These are phyloP conservation scores for Podospora fimiseda DNA, from an alignment of 495 filamentous ascomycete genomes.

Conservation along the genomic window DNA sequence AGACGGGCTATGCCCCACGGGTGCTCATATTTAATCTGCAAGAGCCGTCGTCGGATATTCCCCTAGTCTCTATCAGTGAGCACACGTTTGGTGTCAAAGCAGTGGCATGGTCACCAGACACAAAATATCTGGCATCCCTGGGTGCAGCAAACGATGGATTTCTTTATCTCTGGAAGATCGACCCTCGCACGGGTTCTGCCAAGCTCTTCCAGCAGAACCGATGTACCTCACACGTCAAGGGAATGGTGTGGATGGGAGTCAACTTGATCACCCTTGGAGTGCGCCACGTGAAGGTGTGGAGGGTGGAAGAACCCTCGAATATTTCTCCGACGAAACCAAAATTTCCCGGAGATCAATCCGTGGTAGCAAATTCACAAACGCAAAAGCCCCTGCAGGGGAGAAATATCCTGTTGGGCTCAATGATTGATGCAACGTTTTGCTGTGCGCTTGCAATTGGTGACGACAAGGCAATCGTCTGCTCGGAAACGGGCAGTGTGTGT, in stretches of 20 bases:
- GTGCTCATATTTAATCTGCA: slow-evolving; percentile 82
- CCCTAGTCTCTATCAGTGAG: slow-evolving; percentile 78
- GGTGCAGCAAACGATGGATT: slow-evolving; percentile 90
- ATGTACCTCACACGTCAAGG: slow-evolving; percentile 75
- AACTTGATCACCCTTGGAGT: slow-evolving; percentile 63
- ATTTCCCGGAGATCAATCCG: slow-evolving; percentile 33
- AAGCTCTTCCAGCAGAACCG: slow-evolving; percentile 88
- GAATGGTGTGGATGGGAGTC: slow-evolving; percentile 81
- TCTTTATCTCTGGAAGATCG: slow-evolving; percentile 84
- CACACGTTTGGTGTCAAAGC: slow-evolving; percentile 85
- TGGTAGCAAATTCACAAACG: slow-evolving; percentile 25
- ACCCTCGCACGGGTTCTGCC: slow-evolving; percentile 73
- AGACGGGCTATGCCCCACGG: slow-evolving; percentile 90
- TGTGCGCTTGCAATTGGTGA: slow-evolving; percentile 69
- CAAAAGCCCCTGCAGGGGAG: slow-evolving; percentile 52
- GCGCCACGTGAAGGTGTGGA: slow-evolving; percentile 91
- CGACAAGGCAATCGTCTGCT: slow-evolving; percentile 61
- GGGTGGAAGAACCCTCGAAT: slow-evolving; percentile 56
- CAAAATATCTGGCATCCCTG: slow-evolving; percentile 79
- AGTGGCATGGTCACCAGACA: slow-evolving; percentile 83
- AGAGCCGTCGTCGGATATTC: slow-evolving; percentile 70
- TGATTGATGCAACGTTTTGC: slow-evolving; percentile 79
- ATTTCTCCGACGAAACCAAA: slow-evolving; percentile 44
- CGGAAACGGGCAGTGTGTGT: slow-evolving; percentile 67
- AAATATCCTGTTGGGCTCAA: slow-evolving; percentile 65